Evolutionary conservation across 192 early-diverging fungal species (phyloP), one percentile per base, ranked within the genome.

Genomic region (Umbelopsis ramanniana): DNA sequence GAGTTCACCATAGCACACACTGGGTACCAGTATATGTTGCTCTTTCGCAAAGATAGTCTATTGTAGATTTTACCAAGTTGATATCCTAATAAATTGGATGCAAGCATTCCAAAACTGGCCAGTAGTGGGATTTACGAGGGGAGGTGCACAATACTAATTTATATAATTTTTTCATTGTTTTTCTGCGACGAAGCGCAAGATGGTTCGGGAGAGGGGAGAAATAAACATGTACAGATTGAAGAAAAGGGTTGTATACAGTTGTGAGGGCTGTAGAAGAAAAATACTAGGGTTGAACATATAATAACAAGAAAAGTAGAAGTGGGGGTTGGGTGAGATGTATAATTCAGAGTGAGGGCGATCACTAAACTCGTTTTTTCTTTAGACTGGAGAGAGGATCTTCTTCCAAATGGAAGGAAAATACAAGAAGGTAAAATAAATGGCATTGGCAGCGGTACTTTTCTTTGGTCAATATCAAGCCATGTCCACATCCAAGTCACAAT

Each of bases 21-120:
- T 17, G 81, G 83, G 19, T 86, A 84, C 68, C 85, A 86, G 52
- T 83, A 81, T 19, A 86, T 84, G 81, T 74, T 69, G 40, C 72
- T 86, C n/a, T 86, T 86, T 24, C 82, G 78, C 48, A 79, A 80
- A 35, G 83, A 86, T n/a, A 78, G 82, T 43, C 68, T 86, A 66
- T 52, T 86, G 67, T 86, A 82, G 52, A 50, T 50, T n/a, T n/a
- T 50, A 21, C 6, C 6, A 3, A 50, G 5, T 50, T 50, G n/a
- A 50, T n/a, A 21, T 50, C n/a, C 15, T 50, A 21, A 50, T 21
- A 21, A 17, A 17, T 17, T 50, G 0, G 14, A 21, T 21, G 40
- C 40, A 43, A 11, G 40, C 40, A 43, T 11, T 43, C 40, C 40
- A 43, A 43, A 40, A 43, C 40, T 43, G 6, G 40, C 11, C 6